phyloP scores from a whole-genome alignment of 2,329 filamentous ascomycete species.

The Allantophomopsis cytisporea region DNA sequence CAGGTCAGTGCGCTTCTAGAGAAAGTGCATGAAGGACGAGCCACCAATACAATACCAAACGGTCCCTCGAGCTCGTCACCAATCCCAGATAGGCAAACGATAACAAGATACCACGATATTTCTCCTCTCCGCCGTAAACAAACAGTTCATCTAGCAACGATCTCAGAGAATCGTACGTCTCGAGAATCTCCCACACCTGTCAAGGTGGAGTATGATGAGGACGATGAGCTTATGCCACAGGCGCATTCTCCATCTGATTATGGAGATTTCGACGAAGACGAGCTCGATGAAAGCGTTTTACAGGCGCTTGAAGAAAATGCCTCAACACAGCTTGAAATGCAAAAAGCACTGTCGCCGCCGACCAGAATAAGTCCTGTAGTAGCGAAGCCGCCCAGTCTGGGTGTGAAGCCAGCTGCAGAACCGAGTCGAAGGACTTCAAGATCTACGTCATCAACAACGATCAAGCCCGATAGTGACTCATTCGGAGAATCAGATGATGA shows the following conservation, averaged over 20 bases:
- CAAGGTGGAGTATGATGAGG: too few species aligned
- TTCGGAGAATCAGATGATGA: constrained; percentile 57
- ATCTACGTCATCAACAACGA: constrained; percentile 1
- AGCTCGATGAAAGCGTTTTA: constrained; percentile 24
- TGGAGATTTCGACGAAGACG: constrained; percentile 39
- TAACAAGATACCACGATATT: neutral
- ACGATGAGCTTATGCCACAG: too few species aligned
- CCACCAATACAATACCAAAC: constrained; percentile 13
- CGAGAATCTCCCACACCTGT: too few species aligned
- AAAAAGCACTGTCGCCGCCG: neutral
- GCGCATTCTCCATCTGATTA: constrained; percentile 13
- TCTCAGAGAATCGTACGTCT: neutral
- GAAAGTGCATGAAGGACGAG: constrained; percentile 41
- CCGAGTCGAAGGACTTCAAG: neutral
- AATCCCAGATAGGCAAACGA: constrained; percentile 11
- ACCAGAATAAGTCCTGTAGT: neutral
- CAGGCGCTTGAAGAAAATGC: constrained; percentile 36
- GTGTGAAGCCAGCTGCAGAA: neutral
- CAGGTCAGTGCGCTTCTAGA: constrained; percentile 46
- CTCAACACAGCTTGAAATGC: constrained; percentile 1
- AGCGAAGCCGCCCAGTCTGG: neutral
- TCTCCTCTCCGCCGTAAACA: constrained; percentile 3
- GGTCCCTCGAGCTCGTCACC: constrained; percentile 27
- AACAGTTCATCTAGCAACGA: neutral
- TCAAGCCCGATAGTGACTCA: constrained; percentile 30